Base-by-base conservation (phyloP, 2,329 filamentous ascomycete species). In the Rosellinia necatrix region DNA sequence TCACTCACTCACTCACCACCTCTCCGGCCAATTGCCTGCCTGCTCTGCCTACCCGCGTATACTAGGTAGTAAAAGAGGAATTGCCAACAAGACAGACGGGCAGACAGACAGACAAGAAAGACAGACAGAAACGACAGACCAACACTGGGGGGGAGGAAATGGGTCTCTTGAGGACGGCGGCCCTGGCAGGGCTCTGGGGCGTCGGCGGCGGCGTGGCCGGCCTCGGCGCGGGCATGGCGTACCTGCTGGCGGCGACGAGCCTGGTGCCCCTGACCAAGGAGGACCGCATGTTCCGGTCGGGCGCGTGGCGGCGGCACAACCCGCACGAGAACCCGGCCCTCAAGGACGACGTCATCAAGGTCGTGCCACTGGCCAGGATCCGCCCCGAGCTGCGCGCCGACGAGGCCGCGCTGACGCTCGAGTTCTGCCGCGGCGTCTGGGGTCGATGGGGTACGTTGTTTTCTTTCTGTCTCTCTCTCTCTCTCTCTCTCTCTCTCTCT, bases 351-450 rank as follows among this genome's bases (percentile, higher is more conserved):
- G 86, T 82, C 64, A 75, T 89, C 62, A 82, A 84, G 62, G 79
- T 78, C 30, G 78, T 91, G 0, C 84, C 87, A 0, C 68, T 91
- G 44, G 75, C 74, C 42, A 83, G 85, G 66, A 83, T 91, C 58
- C 80, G 82, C 25, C 86, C 87, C 0, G 82, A 87, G 60, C 74
- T 91, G 50, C 73, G 90, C 12, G 76, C 87, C 66, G 79, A 82
- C 61, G 83, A 84, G 61, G 73, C 75, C 24, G 78, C 76, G 1
- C 75, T 90, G 44, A 81, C 82, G 1, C 77, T 88, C 63, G 83
- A 83, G 61, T 89, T 89, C 68, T 88, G 85, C 68, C 83, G 83
- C 10, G 86, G 86, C 40, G 74, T 89, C 44, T 91, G 83, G 87
- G 80, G 81, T 60, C 85, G 84, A 53, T 78, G 79, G 69, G 86